Evolutionary conservation across 1,284 basidiomycete species (phyloP), one percentile per base, ranked within the genome.

Genomic region (Boletus semigastroideus): DNA sequence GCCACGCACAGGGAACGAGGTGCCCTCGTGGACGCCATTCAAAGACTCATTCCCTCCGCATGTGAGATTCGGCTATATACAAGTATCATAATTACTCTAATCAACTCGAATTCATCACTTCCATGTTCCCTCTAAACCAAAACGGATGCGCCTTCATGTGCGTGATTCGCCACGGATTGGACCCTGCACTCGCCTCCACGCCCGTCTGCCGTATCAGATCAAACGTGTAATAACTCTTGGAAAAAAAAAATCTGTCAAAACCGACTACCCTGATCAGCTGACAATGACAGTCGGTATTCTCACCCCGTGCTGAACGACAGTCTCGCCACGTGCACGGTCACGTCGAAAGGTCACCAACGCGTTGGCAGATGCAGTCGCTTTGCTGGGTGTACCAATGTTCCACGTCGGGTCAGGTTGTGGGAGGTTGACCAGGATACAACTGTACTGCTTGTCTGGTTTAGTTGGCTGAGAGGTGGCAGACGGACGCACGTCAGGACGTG

Each of bases 211-310:
- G 53, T 42, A 55, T 39, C 5, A 67, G 40, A n/a, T 60, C 56
- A 49, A 67, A 64, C n/a, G 53, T 64, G 36, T 65, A 67, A 28
- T 64, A 60, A n/a, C 59, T 49, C 63, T 64, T 43, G 16, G 28
- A 38, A 41, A 16, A 38, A 38, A 39, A 39, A 14, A 13, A 37
- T 8, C 7, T 2, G 17, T 52, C 1, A 41, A 33, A 42, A 53
- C 36, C 20, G 22, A 1, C 22, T 3, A 1, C n/a, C 3, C n/a
- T n/a, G n/a, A 9, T 20, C 16, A 6, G 27, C 11, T 5, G 6
- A 4, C 14, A 34, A 25, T 25, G 25, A 25, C 25, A 25, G 25
- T 7, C n/a, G 39, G 6, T 17, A 12, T 19, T 36, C 61, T 53
- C 31, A 66, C 63, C 43, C 63, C 63, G 48, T 64, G 51, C 34